These are phyloP conservation scores for Phaeophleospora eucalypticola DNA, from an alignment of 2,329 filamentous ascomycete species.

Conservation along the genomic window DNA sequence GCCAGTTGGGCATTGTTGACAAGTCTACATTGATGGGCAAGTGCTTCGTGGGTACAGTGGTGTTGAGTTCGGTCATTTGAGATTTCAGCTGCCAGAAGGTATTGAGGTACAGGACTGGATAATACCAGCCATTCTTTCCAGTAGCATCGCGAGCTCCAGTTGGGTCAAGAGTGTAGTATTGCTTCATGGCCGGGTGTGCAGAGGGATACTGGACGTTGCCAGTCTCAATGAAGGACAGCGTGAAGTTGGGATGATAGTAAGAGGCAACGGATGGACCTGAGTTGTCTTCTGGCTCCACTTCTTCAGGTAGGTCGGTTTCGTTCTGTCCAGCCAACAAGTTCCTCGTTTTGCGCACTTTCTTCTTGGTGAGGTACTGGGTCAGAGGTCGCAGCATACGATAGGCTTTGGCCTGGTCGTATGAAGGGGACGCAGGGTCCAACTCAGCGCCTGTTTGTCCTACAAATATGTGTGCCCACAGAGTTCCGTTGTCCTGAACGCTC, in stretches of 20 bases:
- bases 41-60: conserved; percentile 81
- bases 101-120: conserved; percentile 86
- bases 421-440: conserved; percentile 68
- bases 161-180: conserved; percentile 74
- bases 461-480: conserved; percentile 92
- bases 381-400: conserved; percentile 81
- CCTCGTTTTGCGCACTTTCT: conserved; percentile 81
- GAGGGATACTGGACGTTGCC: conserved; percentile 64
- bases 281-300: conserved; percentile 44
- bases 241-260: conserved; percentile 95
- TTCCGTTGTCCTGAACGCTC: conserved; percentile 84
- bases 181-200: conserved; percentile 68
- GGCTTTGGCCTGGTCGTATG: conserved; percentile 71
- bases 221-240: conserved; percentile 75
- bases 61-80: conserved; percentile 89
- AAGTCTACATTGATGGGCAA: conserved; percentile 80
- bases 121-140: conserved; percentile 90
- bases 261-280: conserved; percentile 69
- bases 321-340: conserved; percentile 64
- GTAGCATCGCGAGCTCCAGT: conserved; percentile 76
- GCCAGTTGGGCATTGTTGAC: conserved; percentile 78
- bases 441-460: conserved; percentile 70
- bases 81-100: conserved; percentile 93
- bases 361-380: conserved; percentile 86
- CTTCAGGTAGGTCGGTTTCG: conserved; percentile 45